phyloP scores from a whole-genome alignment of 495 filamentous ascomycete genomes.

The Hypoxylon subgilvum region DNA sequence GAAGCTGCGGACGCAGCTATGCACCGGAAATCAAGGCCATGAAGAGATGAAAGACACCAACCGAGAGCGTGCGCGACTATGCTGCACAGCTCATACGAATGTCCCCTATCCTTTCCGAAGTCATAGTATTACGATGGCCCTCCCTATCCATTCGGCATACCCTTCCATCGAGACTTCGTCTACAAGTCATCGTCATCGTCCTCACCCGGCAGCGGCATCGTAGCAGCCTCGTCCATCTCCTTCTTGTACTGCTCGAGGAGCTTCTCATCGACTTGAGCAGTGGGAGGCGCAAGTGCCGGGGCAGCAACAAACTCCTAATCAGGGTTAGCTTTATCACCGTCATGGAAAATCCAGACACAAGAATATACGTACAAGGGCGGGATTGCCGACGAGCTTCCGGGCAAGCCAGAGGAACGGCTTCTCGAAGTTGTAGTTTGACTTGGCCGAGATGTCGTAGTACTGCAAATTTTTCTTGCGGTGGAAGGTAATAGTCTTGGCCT shows the following conservation, averaged over 20 bases:
- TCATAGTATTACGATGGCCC: conserved; percentile 33
- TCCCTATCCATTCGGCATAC: conserved; percentile 17
- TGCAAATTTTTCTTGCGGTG: conserved; percentile 99
- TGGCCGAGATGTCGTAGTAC: conserved; percentile 99
- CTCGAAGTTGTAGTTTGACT: conserved; percentile 99
- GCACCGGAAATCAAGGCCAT: conserved; percentile 36
- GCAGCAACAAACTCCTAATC: conserved; percentile 93
- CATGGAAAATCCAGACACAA: neutral
- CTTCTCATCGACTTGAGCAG: conserved; percentile 81
- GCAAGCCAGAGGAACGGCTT: conserved; percentile 99
- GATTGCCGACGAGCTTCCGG: conserved; percentile 96
- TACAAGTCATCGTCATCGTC: conserved; percentile 76
- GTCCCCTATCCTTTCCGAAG: conserved; percentile 27
- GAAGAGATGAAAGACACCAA: conserved; percentile 28
- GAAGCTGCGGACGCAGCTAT: conserved; percentile 40
- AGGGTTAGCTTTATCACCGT: conserved; percentile 15
- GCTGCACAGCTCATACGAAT: conserved; percentile 20
- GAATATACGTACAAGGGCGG: conserved; percentile 69
- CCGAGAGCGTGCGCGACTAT: conserved; percentile 19
- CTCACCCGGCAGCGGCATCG: conserved; percentile 91
- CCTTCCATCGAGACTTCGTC: conserved; percentile 33
- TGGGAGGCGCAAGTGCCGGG: conserved; percentile 90
- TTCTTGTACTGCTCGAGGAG: conserved; percentile 80
- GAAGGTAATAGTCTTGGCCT: conserved; percentile 99
- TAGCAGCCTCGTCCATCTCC: conserved; percentile 85